These are phyloP conservation scores for Nadsonia starkeyi-henricii DNA, from an alignment of 1,139 yeast genomes.

Conservation along the genomic window DNA sequence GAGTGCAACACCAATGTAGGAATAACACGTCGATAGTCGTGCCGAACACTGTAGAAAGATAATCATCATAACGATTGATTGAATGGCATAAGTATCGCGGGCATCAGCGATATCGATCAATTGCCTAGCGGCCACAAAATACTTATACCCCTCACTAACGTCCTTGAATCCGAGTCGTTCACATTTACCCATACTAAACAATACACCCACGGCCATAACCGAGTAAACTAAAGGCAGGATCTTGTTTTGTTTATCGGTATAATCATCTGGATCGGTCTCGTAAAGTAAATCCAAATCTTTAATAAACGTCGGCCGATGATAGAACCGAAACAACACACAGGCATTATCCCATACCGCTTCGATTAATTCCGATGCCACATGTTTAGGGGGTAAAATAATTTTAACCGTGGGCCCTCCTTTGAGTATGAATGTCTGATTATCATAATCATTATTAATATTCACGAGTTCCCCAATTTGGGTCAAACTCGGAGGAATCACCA, in stretches of 20 bases:
- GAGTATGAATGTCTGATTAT: too few relatives aligned
- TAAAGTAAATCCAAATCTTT: conserved; percentile 42
- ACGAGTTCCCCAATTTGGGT: too few relatives aligned
- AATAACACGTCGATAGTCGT: conserved; percentile 75
- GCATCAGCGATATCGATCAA: conserved; percentile 57
- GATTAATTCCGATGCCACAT: conserved; percentile 55
- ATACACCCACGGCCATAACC: conserved; percentile 58
- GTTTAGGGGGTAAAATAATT: conserved; percentile 63
- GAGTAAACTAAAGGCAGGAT: conserved; percentile 68
- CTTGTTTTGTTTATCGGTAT: conserved; percentile 60
- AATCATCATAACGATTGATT: conserved; percentile 52
- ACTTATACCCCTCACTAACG: conserved; percentile 58
- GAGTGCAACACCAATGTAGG: conserved; percentile 84
- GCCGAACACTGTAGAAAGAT: conserved; percentile 85
- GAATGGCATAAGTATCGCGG: conserved; percentile 49
- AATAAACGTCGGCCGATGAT: conserved; percentile 68
- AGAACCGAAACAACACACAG: conserved; percentile 70
- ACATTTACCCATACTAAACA: conserved; percentile 36
- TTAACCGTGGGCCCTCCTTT: conserved; percentile 23
- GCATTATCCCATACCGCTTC: conserved; percentile 77
- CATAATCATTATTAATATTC: too few relatives aligned
- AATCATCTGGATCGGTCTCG: conserved; percentile 54
- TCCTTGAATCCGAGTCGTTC: conserved; percentile 28
- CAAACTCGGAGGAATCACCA: background rate
- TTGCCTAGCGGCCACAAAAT: conserved; percentile 70